Conservation (phyloP, 108 stramenopile genomes). For the Cyclotella kingstonii region DNA sequence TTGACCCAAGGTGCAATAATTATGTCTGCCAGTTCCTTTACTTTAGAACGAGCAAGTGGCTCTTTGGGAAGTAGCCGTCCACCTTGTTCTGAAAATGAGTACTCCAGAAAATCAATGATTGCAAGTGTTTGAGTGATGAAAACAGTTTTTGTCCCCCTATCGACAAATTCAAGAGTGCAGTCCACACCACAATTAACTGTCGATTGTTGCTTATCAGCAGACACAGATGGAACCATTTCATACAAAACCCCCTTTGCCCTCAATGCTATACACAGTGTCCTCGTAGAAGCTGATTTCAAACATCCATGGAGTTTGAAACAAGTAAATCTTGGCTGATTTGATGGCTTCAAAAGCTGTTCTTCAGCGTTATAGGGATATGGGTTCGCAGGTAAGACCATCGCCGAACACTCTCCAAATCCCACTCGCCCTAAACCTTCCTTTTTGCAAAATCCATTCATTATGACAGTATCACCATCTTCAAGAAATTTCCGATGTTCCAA, state of each 20-base stretch:
- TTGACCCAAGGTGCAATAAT: constrained; percentile 49
- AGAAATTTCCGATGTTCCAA: constrained; percentile 69
- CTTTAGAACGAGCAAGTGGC: constrained; percentile 47
- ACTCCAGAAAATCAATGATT: constrained; percentile 80
- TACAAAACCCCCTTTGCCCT: constrained; percentile 63
- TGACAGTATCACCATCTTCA: constrained; percentile 84
- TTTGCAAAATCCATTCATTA: constrained; percentile 74
- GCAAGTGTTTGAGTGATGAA: constrained; percentile 63
- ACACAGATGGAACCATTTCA: constrained; percentile 41
- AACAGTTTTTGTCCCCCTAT: constrained; percentile 28
- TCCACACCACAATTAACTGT: no score
- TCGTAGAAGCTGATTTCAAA: constrained; percentile 65
- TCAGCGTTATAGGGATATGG: constrained; percentile 32
- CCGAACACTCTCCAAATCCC: constrained; percentile 59
- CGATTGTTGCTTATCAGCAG: constrained; percentile 44
- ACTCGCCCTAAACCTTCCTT: constrained; percentile 53
- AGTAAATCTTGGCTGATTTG: constrained; percentile 30
- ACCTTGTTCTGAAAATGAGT: constrained; percentile 49
- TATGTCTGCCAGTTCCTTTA: constrained; percentile 62
- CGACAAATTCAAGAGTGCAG: constrained; percentile 60
- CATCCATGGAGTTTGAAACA: constrained; percentile 68
- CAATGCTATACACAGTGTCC: constrained; percentile 76
- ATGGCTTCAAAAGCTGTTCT: neutral
- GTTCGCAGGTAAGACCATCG: constrained; percentile 62
- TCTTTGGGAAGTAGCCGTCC: constrained; percentile 42